Base-by-base conservation (phyloP, 257 asterid species). In the Fraxinus pennsylvanica region DNA sequence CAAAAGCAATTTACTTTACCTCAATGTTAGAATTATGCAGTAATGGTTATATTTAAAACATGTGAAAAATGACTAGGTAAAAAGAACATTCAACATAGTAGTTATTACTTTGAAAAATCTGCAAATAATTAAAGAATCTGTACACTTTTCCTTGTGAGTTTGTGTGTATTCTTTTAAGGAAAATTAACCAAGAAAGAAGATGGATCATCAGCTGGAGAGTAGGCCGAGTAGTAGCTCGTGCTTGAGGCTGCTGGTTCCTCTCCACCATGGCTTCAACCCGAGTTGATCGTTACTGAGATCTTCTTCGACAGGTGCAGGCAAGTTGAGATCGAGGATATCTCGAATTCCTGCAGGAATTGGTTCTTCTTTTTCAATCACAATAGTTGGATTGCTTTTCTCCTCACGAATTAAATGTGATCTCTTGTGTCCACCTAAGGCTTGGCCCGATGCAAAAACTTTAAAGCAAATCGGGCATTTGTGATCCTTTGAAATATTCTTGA, bases 351-450 rank as follows among this genome's bases (percentile, higher is more conserved):
- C 82, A 13, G 89, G 82, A 13, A 39, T 29, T 71, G 86, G 82
- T 25, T 87, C 76, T 21, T 76, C 78, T 21, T 87, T 77, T 17
- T 75, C 74, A 10, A 71, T 65, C 12, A 29, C 73, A 41, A 63
- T 41, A 14, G 78, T 7, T 22, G 77, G 85, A 52, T 63, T 74
- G 68, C 39, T 74, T 78, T 86, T 86, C 3, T 85, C 77, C 75
- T 85, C 90, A 25, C 77, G 74, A 73, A 85, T 76, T 69, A 92
- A 70, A 69, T 92, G 98, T 57, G 97, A 90, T 80, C 97, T 86
- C 85, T 91, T 94, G 87, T 94, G 98, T 27, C 98, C 98, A 21
- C 98, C 98, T 76, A 94, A 85, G 9, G 97, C 97, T 82, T 92
- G 97, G 3, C 97, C 96, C 30, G 97, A 92, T 70, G 91, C 43